Base-by-base conservation (phyloP, 1,284 basidiomycete species). In the Coniferiporia weirii region DNA sequence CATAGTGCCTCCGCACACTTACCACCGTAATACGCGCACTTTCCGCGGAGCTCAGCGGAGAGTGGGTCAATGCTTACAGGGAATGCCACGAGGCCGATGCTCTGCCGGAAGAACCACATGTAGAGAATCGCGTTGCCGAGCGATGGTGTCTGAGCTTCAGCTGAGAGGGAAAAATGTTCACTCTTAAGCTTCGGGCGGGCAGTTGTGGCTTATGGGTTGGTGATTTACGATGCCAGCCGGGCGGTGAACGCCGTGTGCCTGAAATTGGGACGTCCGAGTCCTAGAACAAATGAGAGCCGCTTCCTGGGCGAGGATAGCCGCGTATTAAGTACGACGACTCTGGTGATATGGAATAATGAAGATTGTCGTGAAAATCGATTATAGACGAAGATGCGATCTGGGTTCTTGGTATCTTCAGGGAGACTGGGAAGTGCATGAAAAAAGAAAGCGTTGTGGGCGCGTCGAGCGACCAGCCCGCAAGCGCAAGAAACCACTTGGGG, bases 21-120 rank as follows among this genome's bases (percentile, higher is more conserved):
- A 27, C 51, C 27, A 5, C 5, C 5, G 27, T 27, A 27, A 5
- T 5, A 27, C 4, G 46, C 52, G 62, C 64, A 65, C n/a, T 63
- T 62, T 4, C 56, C 64, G 53, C 64, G 50, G 17, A 52, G 52
- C 7, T 55, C 49, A 8, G 38, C 27, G 4, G 36, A 47, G 7
- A 43, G 27, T 4, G 54, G 4, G 19, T 60, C 54, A 17, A 55
- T 27, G 38, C 46, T 38, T 32, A 47, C 54, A 12, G 27, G 34
- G 20, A 60, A 43, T 12, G 20, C 59, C 20, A 56, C 54, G 12
- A 36, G 54, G 22, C 27, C 35, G 19, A 60, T 60, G 10, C 35
- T 49, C 32, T 48, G 46, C 15, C 50, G 38, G 9, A 54, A 55
- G 20, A 46, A 45, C 9, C 15, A 32, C 10, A 17, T 34, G 32